A percentile compares a stretch with the other conserved stretches of the same genome.
phyloP scores from a whole-genome alignment of 139 green algal species.

The Volvox africanus region DNA sequence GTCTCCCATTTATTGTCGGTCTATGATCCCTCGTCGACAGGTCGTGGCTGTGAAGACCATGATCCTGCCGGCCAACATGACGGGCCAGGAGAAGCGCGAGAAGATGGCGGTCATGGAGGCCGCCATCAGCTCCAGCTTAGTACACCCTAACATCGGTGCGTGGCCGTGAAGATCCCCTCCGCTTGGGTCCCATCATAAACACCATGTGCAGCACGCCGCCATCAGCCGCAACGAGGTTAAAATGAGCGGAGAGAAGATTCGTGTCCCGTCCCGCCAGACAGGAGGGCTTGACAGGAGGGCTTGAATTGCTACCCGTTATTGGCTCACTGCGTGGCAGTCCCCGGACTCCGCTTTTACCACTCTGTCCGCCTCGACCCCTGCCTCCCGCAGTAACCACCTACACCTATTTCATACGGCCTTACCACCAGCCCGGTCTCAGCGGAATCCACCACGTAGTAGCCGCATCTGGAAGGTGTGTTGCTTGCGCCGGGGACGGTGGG shows the following conservation, averaged over 20 bases:
- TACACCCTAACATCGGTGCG: conserved; percentile 56
- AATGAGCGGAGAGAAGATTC: no score
- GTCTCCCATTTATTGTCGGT: no score
- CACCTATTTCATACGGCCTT: conserved; percentile 63
- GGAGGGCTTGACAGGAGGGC: no score
- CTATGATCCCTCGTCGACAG: no score
- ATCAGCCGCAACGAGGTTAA: no score
- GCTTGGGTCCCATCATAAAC: no score
- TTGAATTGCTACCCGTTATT: no score
- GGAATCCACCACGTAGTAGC: background rate
- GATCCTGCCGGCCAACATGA: conserved; percentile 64
- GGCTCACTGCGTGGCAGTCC: background rate
- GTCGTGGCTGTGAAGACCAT: conserved; percentile 63
- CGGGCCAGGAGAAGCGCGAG: conserved; percentile 50
- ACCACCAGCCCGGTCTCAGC: conserved; percentile 13
- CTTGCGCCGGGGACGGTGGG: no score
- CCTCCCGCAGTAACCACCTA: conserved; percentile 49
- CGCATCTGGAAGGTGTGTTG: no score
- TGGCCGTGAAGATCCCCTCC: no score
- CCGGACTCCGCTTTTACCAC: background rate
- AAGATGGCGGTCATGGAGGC: conserved; percentile 58
- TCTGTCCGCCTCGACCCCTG: background rate
- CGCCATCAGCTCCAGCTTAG: conserved; percentile 49
- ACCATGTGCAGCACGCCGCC: no score
- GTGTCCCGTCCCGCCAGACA: no score